These are phyloP conservation scores for Cardiospermum halicacabum DNA, from an alignment of 345 rosid species.

Conservation along the genomic window DNA sequence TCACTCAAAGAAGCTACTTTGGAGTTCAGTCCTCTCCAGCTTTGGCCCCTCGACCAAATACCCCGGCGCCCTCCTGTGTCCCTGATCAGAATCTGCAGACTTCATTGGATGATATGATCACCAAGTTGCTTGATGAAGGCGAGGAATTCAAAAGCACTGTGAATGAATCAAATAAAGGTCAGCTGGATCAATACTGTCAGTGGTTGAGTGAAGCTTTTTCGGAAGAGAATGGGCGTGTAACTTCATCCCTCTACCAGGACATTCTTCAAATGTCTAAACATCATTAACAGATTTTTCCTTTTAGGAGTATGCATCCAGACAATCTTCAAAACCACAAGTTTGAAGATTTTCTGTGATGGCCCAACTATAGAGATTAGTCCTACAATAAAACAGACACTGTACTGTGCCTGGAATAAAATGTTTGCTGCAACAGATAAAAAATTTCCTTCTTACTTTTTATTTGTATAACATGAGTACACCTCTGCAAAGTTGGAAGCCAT, in stretches of 20 bases:
- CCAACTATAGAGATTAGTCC: too few relatives aligned
- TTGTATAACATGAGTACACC: neutral
- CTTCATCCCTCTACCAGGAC: too few relatives aligned
- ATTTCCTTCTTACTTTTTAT: too few relatives aligned
- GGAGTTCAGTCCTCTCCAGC: neutral
- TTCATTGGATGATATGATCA: neutral
- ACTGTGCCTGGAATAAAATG: too few relatives aligned
- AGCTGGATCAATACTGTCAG: conserved; percentile 20
- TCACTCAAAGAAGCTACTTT: neutral
- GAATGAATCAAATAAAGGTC: conserved; percentile 5
- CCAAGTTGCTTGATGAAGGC: conserved; percentile 17
- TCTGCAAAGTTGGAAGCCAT: neutral
- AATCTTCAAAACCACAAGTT: too few relatives aligned
- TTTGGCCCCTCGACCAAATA: neutral
- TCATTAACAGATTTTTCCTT: too few relatives aligned
- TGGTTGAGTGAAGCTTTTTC: conserved; percentile 14
- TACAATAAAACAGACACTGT: too few relatives aligned
- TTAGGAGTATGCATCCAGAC: too few relatives aligned
- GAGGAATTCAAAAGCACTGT: neutral
- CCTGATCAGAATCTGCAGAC: conserved; percentile 2
- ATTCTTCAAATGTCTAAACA: too few relatives aligned
- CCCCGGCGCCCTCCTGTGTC: neutral
- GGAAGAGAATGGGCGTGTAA: neutral
- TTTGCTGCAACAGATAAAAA: too few relatives aligned
- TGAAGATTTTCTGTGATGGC: too few relatives aligned